phyloP scores from a whole-genome alignment of 345 rosid genomes.

The Ricinus communis region DNA sequence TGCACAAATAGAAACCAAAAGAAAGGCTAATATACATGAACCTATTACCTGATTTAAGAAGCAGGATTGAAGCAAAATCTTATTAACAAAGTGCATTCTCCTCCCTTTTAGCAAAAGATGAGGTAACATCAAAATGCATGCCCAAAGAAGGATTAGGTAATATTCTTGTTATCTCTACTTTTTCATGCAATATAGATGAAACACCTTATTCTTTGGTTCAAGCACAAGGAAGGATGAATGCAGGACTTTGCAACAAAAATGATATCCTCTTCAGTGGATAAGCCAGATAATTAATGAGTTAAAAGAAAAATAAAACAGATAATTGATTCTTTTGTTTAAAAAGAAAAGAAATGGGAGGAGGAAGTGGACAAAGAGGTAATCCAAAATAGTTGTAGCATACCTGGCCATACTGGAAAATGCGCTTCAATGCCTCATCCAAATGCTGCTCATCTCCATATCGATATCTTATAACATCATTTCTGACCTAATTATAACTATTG shows the following conservation, averaged over 20 bases:
- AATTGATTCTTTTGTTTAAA: neutral
- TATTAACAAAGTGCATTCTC: neutral
- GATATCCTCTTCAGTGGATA: neutral
- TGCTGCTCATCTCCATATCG: conserved; percentile 98
- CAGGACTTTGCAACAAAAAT: neutral
- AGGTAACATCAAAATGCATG: neutral
- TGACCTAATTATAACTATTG: conserved; percentile 52
- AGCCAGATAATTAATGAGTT: conserved; percentile 1
- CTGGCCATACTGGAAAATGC: conserved; percentile 88
- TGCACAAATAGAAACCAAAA: no score
- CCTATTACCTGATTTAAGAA: no score
- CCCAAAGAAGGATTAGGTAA: neutral
- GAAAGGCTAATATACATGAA: no score
- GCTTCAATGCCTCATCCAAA: conserved; percentile 86
- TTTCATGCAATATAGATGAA: neutral
- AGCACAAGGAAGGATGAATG: neutral
- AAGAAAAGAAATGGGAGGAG: no score
- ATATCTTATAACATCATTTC: conserved; percentile 80
- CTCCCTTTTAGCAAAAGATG: neutral
- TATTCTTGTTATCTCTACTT: neutral
- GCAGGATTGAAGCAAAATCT: neutral
- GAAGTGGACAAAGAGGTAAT: neutral
- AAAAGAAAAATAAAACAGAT: no score
- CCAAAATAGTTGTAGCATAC: conserved; percentile 39
- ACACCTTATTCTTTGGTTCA: neutral